phyloP scores from a whole-genome alignment of 352 stramenopile species.

The Elongisporangium prolatum region DNA sequence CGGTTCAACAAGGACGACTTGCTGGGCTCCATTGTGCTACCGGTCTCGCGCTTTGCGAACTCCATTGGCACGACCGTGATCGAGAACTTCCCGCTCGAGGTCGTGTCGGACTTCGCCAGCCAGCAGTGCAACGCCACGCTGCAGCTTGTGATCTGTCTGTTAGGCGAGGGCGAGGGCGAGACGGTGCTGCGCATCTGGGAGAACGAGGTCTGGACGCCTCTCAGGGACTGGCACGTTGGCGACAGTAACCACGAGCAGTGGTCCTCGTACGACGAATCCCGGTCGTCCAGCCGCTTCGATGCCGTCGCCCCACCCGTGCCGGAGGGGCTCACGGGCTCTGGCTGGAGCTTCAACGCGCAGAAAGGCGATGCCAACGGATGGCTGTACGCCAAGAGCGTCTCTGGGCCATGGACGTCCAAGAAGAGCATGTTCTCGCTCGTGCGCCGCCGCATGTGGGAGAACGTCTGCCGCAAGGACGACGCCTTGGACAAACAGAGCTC shows the following conservation, averaged over 20 bases:
- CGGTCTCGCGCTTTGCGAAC: constrained; percentile 41
- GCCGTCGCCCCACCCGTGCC: constrained; percentile 35
- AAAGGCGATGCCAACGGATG: constrained; percentile 54
- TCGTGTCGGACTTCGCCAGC: constrained; percentile 29
- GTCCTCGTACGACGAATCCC: constrained; percentile 43
- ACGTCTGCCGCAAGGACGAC: constrained; percentile 32
- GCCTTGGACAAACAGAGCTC: constrained; percentile 12
- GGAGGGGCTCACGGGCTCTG: constrained; percentile 26
- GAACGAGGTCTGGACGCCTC: constrained; percentile 55
- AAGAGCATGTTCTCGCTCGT: constrained; percentile 54
- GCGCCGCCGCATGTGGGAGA: constrained; percentile 67
- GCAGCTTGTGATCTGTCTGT: constrained; percentile 49
- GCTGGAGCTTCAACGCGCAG: constrained; percentile 49
- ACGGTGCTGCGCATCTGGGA: constrained; percentile 50
- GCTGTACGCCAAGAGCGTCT: constrained; percentile 61
- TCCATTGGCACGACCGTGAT: constrained; percentile 34
- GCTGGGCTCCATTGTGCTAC: constrained; percentile 48
- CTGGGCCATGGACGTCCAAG: constrained; percentile 46
- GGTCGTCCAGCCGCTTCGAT: constrained; percentile 40
- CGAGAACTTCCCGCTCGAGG: constrained; percentile 46
- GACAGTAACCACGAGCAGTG: constrained; percentile 42
- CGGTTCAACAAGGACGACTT: constrained; percentile 57
- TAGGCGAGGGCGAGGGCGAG: constrained; percentile 27
- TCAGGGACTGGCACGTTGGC: constrained; percentile 38
- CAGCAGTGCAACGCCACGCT: constrained; percentile 49